Evolutionary conservation across 1,139 yeast species (phyloP), one percentile per base, ranked within the genome.

Genomic region (Yamadazyma trypodendri): DNA sequence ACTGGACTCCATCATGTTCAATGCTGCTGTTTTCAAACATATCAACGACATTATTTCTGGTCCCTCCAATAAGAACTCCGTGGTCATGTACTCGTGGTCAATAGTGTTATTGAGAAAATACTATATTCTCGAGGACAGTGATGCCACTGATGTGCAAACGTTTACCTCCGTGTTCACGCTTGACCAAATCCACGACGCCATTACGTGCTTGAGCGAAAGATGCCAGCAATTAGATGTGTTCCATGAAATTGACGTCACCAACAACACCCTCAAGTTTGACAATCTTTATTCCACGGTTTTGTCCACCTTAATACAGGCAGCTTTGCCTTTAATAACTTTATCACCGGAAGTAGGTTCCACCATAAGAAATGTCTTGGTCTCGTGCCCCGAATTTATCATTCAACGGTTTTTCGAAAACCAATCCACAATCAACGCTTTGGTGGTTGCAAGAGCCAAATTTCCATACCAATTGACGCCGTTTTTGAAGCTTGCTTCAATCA

Each of bases 51-150:
- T 68, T 3, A 58, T 68, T 12, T 51, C 61, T 0, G 56, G 63
- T 9, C 46, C 61, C 2, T 29, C 46, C 17, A 60, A 59, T 35
- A 40, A 47, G 11, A 76, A 78, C 42, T 60, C 87, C 1, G 63
- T 83, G 4, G 61, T 81, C 1, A 57, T 77, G 35, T 83, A 84
- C 49, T 75, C 81, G 23, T 88, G 96, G 95, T 77, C 87, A 10
- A 75, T 85, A 15, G 61, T 82, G 5, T 54, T 83, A 7, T 79
- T 79, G 46, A 65, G 82, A 37, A 79, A 82, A 43, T 66, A 73
- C 4, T 63, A 72, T 30, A 57, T 77, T 21, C 55, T 77, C 11
- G 73, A 74, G 38, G 80, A 75, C 37, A 60, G 30, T 11, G 42
- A 45, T 11, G 28, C n/a, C n/a, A n/a, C 34, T 11, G 38, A 39